Conservation (phyloP, 345 rosid species). For the Leavenworthia alabamica region DNA sequence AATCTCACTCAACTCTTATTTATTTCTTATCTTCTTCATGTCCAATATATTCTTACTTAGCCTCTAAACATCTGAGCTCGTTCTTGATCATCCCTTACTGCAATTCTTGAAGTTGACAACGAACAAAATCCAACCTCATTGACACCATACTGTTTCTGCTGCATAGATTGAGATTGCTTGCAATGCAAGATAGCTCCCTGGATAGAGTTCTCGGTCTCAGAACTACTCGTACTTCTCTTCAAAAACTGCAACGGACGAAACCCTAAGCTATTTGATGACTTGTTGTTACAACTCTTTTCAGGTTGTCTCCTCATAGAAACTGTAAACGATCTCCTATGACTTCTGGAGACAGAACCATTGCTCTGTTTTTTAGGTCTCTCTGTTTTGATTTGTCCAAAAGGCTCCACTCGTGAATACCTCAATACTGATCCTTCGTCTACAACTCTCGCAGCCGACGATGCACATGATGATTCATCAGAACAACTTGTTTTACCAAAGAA, state of each 20-base stretch:
- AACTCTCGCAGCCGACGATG: slow-evolving; percentile 29
- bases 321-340: slow-evolving; percentile 77
- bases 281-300: slow-evolving; percentile 34
- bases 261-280: slow-evolving; percentile 37
- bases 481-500: slow-evolving; percentile 62
- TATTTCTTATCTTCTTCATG: not conserved
- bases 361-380: slow-evolving; percentile 38
- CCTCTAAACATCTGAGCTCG: slow-evolving; percentile 51
- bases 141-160: slow-evolving; percentile 38
- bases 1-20: slow-evolving; percentile 25
- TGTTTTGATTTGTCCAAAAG: slow-evolving; percentile 43
- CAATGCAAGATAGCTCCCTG: slow-evolving; percentile 95
- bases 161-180: slow-evolving; percentile 55
- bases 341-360: slow-evolving; percentile 24
- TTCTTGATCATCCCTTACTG: slow-evolving; percentile 48
- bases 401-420: slow-evolving; percentile 25
- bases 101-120: slow-evolving; percentile 41
- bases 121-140: slow-evolving; percentile 49
- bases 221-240: slow-evolving; percentile 57
- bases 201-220: slow-evolving; percentile 66
- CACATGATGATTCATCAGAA: slow-evolving; percentile 47
- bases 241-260: slow-evolving; percentile 38
- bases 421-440: slow-evolving; percentile 41
- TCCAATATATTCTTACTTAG: slow-evolving; percentile 16
- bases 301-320: slow-evolving; percentile 54